Base-by-base conservation (phyloP, 78 protist species). In the Bodo saltans region DNA sequence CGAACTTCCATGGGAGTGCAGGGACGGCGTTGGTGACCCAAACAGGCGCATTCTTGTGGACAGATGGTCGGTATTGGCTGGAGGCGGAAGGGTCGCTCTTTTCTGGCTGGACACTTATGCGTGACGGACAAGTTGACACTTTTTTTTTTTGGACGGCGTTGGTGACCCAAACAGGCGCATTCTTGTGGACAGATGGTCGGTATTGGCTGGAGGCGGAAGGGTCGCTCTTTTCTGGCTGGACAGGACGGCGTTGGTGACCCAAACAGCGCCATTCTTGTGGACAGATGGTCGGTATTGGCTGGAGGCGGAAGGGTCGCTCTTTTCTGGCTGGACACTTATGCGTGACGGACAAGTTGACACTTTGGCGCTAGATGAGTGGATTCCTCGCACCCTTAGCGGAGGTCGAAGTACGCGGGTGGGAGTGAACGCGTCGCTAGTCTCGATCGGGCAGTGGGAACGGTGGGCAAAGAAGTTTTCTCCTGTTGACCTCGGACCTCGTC, bases 1-100 rank as follows among this genome's bases (percentile, higher is more conserved):
- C 92, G 27, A 92, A 90, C 34, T 96, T 96, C 91, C 88, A 91
- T 11, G 98, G 98, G 34, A 87, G 93, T 0, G 87, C 96, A 0
- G 97, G 97, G 29, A 69, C 86, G 40, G 95, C 92, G 0, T 74
- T 96, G 26, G 88, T 96, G 27, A 90, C 93, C 0, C 25, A 0
- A 1, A 8, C 17, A 38, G 83, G 32, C 3, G 93, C 96, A 2
- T 42, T 85, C 30, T 60, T 96, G 37, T 96, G 98, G 98, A 95
- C 99, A 3, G 99, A 96, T 42, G 97, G 95, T 12, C 78, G 28
- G 47, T 94, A 94, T 82, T 92, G 79, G 83, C 29, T 87, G 42
- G 94, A 93, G 83, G 97, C 97, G 25, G 87, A 60, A 30, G 33
- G 86, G 70, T 91, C 93, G 80, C 70, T 95, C 28, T 86, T 85